Base-by-base conservation (phyloP, 805 yeast genomes). In the Myxozyma kluyveri region DNA sequence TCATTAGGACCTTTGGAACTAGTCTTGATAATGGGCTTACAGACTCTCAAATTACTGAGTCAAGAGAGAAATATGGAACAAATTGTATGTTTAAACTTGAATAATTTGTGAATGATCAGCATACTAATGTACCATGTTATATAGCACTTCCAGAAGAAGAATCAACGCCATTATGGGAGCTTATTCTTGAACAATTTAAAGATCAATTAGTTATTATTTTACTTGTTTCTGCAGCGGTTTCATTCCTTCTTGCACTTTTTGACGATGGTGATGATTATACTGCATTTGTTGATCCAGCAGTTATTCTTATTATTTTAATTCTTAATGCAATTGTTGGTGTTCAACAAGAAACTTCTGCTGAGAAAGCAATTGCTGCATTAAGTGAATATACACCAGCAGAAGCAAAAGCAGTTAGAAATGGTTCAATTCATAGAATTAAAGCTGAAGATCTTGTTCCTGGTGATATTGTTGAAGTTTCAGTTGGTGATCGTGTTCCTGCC, bases 281-380 rank as follows among this genome's bases (percentile, higher is more conserved):
- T 10, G 64, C 67, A 17, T 60, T 69, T 54, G 65, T 69, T 14
- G 73, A 69, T 46, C 52, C 73, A 71, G 59, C 68, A 9, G 81
- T 77, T 12, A 77, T 77, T 60, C 73, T 71, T 4, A 66, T 70
- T 40, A 79, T 77, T 37, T 72, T 77, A 3, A 63, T 70, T 3
- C 66, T 77, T 32, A 77, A 77, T 53, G 75, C 79, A 31, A 61
- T 69, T 7, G 78, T 77, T 18, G 81, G 81, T 17, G 78, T 76
- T 35, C 69, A 75, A 33, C 80, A 77, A 60, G 81, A 77, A 60
- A 65, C 71, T 18, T 72, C 75, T 43, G 81, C 81, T 9, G 81
- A 77, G 58, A 67, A 73, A 36, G 78, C 80, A 3, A 77, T 77
- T 69, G 72, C 78, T 6, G 77, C 80, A 4, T 67, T 77, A 56